These are phyloP conservation scores for Leccinum disarticulatum DNA, from an alignment of 768 basidiomycete genomes.

Conservation along the genomic window DNA sequence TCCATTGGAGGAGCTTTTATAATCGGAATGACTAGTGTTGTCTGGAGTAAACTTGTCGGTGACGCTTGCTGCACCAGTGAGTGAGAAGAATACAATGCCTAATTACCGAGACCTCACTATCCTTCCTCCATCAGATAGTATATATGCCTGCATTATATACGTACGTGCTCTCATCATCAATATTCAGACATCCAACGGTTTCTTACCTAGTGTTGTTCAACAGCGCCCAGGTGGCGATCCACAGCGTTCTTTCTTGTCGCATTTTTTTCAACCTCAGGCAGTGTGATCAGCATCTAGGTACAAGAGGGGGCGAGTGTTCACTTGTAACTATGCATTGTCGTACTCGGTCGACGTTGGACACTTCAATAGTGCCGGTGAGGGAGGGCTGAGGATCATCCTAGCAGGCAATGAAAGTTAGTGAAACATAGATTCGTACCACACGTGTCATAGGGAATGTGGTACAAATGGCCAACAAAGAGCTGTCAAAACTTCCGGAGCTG, in stretches of 20 bases:
- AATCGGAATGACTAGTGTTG: constrained; percentile 12
- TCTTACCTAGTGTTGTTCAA: constrained; percentile 10
- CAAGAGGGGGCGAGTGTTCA: neutral
- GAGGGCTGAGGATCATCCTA: neutral
- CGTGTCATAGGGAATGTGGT: constrained; percentile 69
- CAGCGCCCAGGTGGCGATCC: constrained; percentile 30
- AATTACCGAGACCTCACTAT: neutral
- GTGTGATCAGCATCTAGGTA: constrained; percentile 7
- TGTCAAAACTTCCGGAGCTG: constrained; percentile 85
- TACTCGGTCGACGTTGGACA: neutral
- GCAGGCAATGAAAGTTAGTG: neutral
- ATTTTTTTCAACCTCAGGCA: constrained; percentile 30
- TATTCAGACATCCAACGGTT: neutral
- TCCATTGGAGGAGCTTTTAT: neutral
- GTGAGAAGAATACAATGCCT: neutral
- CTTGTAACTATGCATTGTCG: constrained; percentile 11
- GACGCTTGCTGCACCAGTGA: constrained; percentile 21
- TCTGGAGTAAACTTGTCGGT: constrained; percentile 16
- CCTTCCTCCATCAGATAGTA: constrained; percentile 8
- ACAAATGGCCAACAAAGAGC: constrained; percentile 40
- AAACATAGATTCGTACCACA: constrained; percentile 54
- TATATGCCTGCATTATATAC: constrained; percentile 21
- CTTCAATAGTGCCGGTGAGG: neutral
- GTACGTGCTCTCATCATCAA: constrained; percentile 12
- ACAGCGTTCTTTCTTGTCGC: constrained; percentile 26